A percentile compares a stretch with the other conserved stretches of the same genome.
Evolutionary conservation across 1,284 basidiomycete genomes (phyloP).

Genomic region (Ustilago crameri): DNA sequence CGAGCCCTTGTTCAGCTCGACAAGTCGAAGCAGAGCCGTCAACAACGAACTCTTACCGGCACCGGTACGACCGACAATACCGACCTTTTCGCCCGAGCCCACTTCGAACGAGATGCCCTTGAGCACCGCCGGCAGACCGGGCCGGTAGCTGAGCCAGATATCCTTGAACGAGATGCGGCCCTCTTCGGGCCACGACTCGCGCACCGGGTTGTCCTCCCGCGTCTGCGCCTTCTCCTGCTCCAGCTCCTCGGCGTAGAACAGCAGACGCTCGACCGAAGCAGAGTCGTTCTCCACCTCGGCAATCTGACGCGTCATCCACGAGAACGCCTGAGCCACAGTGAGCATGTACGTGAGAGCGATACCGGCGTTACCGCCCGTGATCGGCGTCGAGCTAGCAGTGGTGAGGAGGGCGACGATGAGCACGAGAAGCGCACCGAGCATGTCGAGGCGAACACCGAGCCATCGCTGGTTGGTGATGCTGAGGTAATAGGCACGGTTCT

Average conservation of each 20-base stretch:
- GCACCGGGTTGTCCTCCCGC: slow-evolving; percentile 48
- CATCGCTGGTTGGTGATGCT: slow-evolving; percentile 85
- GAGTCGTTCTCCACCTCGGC: slow-evolving; percentile 69
- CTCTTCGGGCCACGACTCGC: slow-evolving; percentile 62
- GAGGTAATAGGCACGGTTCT: slow-evolving; percentile 90
- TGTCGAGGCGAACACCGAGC: slow-evolving; percentile 77
- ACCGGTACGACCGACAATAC: slow-evolving; percentile 71
- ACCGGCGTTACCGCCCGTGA: slow-evolving; percentile 54
- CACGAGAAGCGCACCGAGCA: slow-evolving; percentile 65
- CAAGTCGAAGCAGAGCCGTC: slow-evolving; percentile 77
- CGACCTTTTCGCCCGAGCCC: slow-evolving; percentile 72
- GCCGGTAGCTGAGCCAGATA: slow-evolving; percentile 71
- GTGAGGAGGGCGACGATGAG: slow-evolving; percentile 62
- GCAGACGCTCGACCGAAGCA: slow-evolving; percentile 65
- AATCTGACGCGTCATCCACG: slow-evolving; percentile 67
- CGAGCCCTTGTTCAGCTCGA: slow-evolving; percentile 75
- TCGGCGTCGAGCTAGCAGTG: slow-evolving; percentile 41
- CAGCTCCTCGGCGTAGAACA: slow-evolving; percentile 63
- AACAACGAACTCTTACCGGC: slow-evolving; percentile 80
- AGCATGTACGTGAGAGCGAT: slow-evolving; percentile 65
- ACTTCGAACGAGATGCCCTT: slow-evolving; percentile 70
- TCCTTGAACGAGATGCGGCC: slow-evolving; percentile 66
- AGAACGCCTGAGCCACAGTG: slow-evolving; percentile 60
- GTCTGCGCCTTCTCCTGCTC: slow-evolving; percentile 65
- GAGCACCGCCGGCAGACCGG: slow-evolving; percentile 71